A percentile compares a stretch with the other conserved stretches of the same genome.
phyloP scores from a whole-genome alignment of 2,329 filamentous ascomycete species.

The Fusarium virguliforme region DNA sequence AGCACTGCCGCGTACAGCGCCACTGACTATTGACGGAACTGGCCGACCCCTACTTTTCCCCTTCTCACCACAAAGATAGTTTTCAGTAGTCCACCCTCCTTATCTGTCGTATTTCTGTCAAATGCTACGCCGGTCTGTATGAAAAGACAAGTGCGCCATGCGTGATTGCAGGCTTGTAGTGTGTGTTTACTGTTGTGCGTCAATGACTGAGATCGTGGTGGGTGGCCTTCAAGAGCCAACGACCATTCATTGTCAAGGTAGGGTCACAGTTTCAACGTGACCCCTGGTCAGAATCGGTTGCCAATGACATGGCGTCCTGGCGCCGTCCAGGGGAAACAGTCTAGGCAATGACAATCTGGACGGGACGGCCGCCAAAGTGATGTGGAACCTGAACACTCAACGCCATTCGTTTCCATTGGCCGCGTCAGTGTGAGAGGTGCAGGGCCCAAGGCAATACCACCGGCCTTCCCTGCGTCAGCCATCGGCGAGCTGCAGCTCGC shows the following conservation, averaged over 20 bases:
- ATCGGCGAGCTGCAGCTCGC: background rate
- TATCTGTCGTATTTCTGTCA: background rate
- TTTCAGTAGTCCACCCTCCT: conserved; percentile 2
- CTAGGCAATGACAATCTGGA: background rate
- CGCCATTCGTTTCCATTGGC: background rate
- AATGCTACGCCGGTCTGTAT: background rate
- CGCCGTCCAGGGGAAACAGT: background rate
- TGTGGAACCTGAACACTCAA: background rate
- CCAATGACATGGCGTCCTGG: background rate
- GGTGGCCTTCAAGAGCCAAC: background rate
- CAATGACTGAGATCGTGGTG: background rate
- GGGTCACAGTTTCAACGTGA: background rate
- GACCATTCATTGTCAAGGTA: background rate
- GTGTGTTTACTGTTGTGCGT: background rate
- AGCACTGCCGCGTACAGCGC: background rate
- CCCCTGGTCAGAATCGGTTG: background rate
- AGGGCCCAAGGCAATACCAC: background rate
- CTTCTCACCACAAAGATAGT: background rate
- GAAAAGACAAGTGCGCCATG: background rate
- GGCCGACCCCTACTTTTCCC: background rate
- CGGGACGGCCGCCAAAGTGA: background rate
- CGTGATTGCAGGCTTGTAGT: background rate
- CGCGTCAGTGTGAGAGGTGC: background rate
- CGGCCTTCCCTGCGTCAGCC: background rate
- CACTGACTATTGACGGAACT: background rate